phyloP scores from a whole-genome alignment of 2,329 filamentous ascomycete species.

The Exophiala lecanii-corni region DNA sequence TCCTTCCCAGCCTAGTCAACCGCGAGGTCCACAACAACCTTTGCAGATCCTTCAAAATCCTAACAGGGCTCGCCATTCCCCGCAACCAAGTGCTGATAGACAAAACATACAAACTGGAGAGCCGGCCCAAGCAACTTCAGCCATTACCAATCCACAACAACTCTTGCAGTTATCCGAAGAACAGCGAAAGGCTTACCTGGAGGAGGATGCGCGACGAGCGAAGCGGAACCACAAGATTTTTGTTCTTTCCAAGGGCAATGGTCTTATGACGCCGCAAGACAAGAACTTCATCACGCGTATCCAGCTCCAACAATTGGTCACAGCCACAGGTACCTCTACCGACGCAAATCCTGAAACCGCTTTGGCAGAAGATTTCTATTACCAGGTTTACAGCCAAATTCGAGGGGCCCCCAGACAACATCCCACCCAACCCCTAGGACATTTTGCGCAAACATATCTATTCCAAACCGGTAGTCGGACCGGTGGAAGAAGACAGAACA shows the following conservation, averaged over 20 bases:
- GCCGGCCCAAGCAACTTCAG: slow-evolving; percentile 38
- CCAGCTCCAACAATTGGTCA: slow-evolving; percentile 90
- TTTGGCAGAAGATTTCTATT: slow-evolving; percentile 93
- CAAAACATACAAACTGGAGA: slow-evolving; percentile 29
- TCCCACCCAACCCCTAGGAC: slow-evolving; percentile 85
- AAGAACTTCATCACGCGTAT: slow-evolving; percentile 99
- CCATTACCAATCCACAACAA: slow-evolving; percentile 67
- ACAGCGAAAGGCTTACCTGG: slow-evolving; percentile 75
- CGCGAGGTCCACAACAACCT: slow-evolving; percentile 51
- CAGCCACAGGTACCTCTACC: slow-evolving; percentile 80
- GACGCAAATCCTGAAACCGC: slow-evolving; percentile 76
- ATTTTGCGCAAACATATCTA: slow-evolving; percentile 96
- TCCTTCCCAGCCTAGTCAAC: slow-evolving; percentile 27
- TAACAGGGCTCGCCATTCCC: slow-evolving; percentile 54
- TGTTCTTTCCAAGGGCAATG: slow-evolving; percentile 86
- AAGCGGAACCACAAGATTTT: slow-evolving; percentile 99
- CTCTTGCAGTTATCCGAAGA: slow-evolving; percentile 74
- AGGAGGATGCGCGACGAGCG: slow-evolving; percentile 88
- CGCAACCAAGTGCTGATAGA: slow-evolving; percentile 34
- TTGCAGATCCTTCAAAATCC: slow-evolving; percentile 78
- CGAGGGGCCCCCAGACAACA: slow-evolving; percentile 84
- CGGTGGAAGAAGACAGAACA: slow-evolving; percentile 67
- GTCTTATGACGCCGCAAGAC: slow-evolving; percentile 96
- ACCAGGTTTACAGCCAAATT: slow-evolving; percentile 94
- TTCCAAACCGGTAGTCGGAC: slow-evolving; percentile 89